These are phyloP conservation scores for Porcisia deanei DNA, from an alignment of 208 protist genomes.

Conservation along the genomic window DNA sequence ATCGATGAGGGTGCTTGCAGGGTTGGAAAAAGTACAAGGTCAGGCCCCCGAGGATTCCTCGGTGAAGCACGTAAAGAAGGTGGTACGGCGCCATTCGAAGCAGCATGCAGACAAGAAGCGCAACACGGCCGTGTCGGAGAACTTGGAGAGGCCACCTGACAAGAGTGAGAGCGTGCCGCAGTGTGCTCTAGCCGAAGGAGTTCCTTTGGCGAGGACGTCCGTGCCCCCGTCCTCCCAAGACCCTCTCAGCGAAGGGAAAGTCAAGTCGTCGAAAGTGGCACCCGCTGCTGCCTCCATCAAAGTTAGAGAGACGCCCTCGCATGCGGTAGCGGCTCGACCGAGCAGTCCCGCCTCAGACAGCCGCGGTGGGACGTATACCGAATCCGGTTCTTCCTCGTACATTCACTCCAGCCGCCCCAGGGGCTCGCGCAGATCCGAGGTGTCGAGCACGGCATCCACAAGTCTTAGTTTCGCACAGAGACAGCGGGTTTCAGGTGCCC, in stretches of 20 bases:
- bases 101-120: background rate
- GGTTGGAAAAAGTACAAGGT: background rate
- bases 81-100: background rate
- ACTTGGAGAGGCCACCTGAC: background rate
- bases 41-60: background rate
- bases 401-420: constrained; percentile 14
- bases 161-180: background rate
- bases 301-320: background rate
- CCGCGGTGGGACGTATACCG: constrained; percentile 15
- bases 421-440: background rate
- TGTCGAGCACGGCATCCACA: background rate
- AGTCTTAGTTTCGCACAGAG: background rate
- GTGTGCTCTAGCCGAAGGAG: background rate
- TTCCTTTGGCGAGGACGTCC: background rate
- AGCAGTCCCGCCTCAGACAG: background rate
- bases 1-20: background rate
- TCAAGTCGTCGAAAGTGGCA: background rate
- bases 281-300: background rate
- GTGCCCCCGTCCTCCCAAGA: background rate
- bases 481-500: background rate
- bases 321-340: background rate
- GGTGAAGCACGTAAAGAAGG: background rate
- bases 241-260: background rate
- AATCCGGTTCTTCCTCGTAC: constrained; percentile 27
- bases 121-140: background rate